Evolutionary conservation across 371 early-diverging fungal species (phyloP).

Genomic region (Umbelopsis sp.): DNA sequence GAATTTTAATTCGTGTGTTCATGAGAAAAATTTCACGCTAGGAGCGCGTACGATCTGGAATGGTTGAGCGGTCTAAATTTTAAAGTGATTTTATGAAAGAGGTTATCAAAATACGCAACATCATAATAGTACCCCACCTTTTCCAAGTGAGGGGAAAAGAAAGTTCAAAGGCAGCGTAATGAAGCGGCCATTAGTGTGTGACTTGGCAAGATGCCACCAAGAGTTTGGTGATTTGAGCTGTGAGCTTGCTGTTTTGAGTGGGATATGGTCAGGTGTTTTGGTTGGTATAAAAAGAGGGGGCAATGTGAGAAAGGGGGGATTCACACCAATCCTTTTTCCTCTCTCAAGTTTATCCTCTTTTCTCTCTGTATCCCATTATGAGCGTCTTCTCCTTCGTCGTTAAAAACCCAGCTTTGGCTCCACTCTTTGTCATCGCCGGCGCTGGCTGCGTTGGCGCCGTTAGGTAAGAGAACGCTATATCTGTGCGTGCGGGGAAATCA

Average conservation of each 20-base stretch:
- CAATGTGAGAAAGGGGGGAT: not conserved
- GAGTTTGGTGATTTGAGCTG: no score
- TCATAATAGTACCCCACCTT: no score
- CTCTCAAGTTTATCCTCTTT: conserved; percentile 21
- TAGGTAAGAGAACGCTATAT: conserved; percentile 29
- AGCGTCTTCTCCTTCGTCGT: conserved; percentile 32
- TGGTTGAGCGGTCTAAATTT: no score
- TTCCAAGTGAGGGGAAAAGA: no score
- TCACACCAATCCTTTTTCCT: conserved; percentile 11
- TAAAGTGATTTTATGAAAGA: no score
- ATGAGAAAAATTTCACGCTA: conserved; percentile 2
- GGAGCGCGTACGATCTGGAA: no score
- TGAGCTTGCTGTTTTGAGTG: no score
- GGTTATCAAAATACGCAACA: no score
- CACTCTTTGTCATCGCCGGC: conserved; percentile 49
- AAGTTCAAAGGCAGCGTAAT: no score
- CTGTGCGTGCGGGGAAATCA: not conserved
- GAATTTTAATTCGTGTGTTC: not conserved
- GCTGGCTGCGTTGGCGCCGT: conserved; percentile 51
- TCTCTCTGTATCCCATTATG: conserved; percentile 19
- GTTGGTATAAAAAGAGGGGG: not conserved
- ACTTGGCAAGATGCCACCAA: no score
- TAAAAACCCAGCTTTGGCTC: conserved; percentile 45
- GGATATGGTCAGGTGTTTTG: no score
- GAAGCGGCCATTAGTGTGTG: no score